Base-by-base conservation (phyloP, 257 asterid genomes). In the Solanum chaucha region DNA sequence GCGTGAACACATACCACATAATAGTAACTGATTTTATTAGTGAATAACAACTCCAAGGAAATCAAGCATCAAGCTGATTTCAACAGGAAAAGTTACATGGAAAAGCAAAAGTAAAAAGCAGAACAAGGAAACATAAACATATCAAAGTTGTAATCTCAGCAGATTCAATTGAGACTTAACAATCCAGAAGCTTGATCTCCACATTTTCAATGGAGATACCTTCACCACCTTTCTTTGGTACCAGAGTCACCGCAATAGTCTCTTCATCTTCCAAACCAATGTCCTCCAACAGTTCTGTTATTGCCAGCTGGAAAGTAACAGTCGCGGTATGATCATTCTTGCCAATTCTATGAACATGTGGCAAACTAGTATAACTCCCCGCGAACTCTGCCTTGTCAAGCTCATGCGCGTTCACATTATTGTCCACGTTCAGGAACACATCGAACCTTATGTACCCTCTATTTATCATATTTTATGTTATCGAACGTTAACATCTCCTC, bases 401-500 rank as follows among this genome's bases (percentile, higher is more conserved):
- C 86, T 91, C 89, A 15, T 13, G 4, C 1, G 90, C 86, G 1
- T 64, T 70, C 51, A 85, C 48, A 72, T 89, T 93, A 8, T 92
- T 94, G 41, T 92, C 96, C 24, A 90, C 96, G 82, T 93, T 93
- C 82, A 93, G 71, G 32, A 74, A 93, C 20, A 92, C 94, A 15
- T 93, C 96, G 35, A 93, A 92, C 89, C 91, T 90, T 2, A 93
- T 59, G 51, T 89, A 90, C 83, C 88, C 85, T 2, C 90, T 83
- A 0, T 90, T 90, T 10, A 32, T 93, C 94, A 0, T 88, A 44
- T 1, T 46, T 86, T 0, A 93, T 88, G 71, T 88, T n/a, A 4
- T 13, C 0, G 32, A 92, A 92, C 15, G 90, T 90, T 11, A 92
- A 87, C 13, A 92, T 77, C 9, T 87, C 92, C 86, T 92, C 95